Base-by-base conservation (phyloP, 176 grass and related monocot species). In the maize (Zea mays) region DNA sequence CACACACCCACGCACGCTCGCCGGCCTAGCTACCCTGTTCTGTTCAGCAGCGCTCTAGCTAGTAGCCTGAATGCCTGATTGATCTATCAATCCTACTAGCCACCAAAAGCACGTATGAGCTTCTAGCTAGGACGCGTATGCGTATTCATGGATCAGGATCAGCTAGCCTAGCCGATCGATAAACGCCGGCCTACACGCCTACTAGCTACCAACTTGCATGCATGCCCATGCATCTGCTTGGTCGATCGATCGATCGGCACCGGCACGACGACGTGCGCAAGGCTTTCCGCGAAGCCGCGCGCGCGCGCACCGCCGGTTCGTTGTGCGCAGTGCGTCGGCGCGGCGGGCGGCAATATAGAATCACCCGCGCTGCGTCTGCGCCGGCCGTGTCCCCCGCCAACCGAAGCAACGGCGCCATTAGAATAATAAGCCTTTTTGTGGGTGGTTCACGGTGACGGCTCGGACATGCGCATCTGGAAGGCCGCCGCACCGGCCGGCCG, bases 381-480 rank as follows among this genome's bases (percentile, higher is more conserved):
- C 12, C 74, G 64, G 63, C 44, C 27, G 52, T 84, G 86, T 84
- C 86, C 43, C 63, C 43, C 63, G 57, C 65, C 86, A 88, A 88
- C 82, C 66, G 82, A 72, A 67, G 82, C 77, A 77, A 44, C 72
- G 86, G 76, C 45, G 71, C 35, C 82, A 73, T 85, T 89, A 85
- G 49, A 77, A 85, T 85, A 89, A 11, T 85, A 89, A 11, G 77
- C 65, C 27, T 27, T 27, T 71, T 57, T 84, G 82, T 66, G 70
- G 82, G 86, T 84, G 76, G 76, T 81, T 88, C 76, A 57, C 50
- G 77, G 72, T 43, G 82, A 81, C 66, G 67, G 34, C 15, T 21
- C 59, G 82, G 82, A 89, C 87, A 89, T 73, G 73, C 72, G 60
- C 82, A 81, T 79, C 72, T 86, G 86, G 49, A 86, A n/a, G 54